phyloP scores from a whole-genome alignment of 768 basidiomycete species.

The Tricholoma sp. region DNA sequence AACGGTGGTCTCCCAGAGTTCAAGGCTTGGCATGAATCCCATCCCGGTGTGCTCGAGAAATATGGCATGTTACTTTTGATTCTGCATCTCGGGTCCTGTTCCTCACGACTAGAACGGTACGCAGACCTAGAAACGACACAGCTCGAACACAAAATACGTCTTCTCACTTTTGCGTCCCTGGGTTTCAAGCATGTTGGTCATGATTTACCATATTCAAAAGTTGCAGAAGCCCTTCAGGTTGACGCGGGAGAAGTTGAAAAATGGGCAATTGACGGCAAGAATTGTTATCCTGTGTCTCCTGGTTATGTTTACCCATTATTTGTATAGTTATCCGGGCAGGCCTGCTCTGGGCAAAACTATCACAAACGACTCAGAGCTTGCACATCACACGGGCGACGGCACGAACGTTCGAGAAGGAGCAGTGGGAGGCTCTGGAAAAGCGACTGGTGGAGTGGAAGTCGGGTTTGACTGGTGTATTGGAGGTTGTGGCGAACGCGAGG shows the following conservation, averaged over 20 bases:
- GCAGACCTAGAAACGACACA: constrained; percentile 52
- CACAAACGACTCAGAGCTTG: constrained; percentile 70
- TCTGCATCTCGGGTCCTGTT: constrained; percentile 1
- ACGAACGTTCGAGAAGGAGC: constrained; percentile 67
- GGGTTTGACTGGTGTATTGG: constrained; percentile 62
- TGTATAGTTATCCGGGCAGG: constrained; percentile 73
- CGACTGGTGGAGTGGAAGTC: constrained; percentile 74
- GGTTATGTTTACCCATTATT: constrained; percentile 4
- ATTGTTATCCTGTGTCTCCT: neutral
- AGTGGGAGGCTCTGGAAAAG: constrained; percentile 78
- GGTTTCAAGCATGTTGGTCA: constrained; percentile 74
- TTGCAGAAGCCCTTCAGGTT: constrained; percentile 65
- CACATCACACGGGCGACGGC: constrained; percentile 70
- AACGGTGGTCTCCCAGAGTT: constrained; percentile 59
- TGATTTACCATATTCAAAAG: constrained; percentile 63
- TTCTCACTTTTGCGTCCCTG: constrained; percentile 70
- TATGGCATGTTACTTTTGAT: constrained; percentile 42
- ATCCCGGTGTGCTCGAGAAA: constrained; percentile 46
- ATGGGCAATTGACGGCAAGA: constrained; percentile 82
- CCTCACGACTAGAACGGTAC: constrained; percentile 5
- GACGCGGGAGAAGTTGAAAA: constrained; percentile 66
- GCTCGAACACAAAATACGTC: constrained; percentile 75
- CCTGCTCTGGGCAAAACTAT: constrained; percentile 76
- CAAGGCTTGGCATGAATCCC: constrained; percentile 49
- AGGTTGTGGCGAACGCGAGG: constrained; percentile 59